Base-by-base conservation (phyloP, 2,329 filamentous ascomycete species). In the Botrytis deweyae region DNA sequence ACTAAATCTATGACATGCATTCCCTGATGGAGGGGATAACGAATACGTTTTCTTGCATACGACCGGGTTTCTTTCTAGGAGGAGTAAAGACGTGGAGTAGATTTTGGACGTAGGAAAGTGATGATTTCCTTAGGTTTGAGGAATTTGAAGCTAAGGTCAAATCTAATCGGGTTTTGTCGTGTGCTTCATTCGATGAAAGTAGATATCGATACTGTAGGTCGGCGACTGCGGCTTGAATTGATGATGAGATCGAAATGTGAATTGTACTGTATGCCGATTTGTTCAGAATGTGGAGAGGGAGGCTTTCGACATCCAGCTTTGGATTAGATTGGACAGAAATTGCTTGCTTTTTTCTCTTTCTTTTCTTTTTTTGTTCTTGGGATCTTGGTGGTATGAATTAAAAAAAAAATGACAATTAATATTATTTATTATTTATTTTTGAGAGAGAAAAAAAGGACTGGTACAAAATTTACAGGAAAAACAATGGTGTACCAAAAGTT, bases 1-100 rank as follows among this genome's bases (percentile, higher is more conserved):
- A 72, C 59, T 72, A 72, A 72, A 65, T 65, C 70, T 52, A 72
- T 72, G 70, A 65, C 46, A 72, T 72, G 70, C 70, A 72, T 72
- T 72, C 70, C 59, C 44, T 65, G 49, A 58, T 72, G 36, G 61
- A 72, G 36, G 65, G 70, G 70, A 44, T 72, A 58, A 42, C 44
- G 38, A 72, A 64, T 72, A 33, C 61, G 70, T 58, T 68, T 68
- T 68, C 66, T 58, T 55, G 66, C 70, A 72, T 72, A 52, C 33
- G 59, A 72, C 61, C 36, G 16, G 69, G 58, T 62, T 25, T 25
- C 67, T 70, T 36, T 38, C 46, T 49, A n/a, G 64, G 67, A 36
- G 66, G 16, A 70, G 58, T 14, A 38, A 44, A 65, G 42, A 65
- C 44, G 61, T 63, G 68, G 68, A 63, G 67, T 36, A 36, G 68